These are phyloP conservation scores for Nitzschia sp. DNA, from an alignment of 108 stramenopile genomes.

Conservation along the genomic window DNA sequence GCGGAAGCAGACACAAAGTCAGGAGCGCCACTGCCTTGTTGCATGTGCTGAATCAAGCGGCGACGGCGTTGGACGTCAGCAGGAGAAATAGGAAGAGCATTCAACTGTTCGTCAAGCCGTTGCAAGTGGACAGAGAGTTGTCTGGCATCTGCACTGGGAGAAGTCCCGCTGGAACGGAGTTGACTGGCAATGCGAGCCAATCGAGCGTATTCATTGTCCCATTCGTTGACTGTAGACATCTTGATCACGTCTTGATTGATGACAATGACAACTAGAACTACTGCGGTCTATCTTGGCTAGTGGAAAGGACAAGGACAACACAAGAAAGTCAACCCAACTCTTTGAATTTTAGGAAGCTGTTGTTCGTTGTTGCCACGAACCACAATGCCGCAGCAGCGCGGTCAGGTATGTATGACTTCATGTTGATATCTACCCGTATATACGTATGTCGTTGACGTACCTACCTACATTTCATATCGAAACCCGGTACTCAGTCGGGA, in stretches of 20 bases:
- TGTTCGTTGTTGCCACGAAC: no score
- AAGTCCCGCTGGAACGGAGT: constrained; percentile 43
- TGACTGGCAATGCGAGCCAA: constrained; percentile 77
- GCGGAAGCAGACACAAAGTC: not conserved
- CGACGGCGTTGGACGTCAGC: constrained; percentile 51
- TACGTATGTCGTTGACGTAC: no score
- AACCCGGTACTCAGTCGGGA: no score
- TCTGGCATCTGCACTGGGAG: constrained; percentile 12
- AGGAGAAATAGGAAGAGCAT: constrained; percentile 32
- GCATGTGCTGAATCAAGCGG: constrained; percentile 49
- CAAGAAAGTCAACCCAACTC: no score
- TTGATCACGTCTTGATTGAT: not conserved
- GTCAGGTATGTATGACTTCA: no score
- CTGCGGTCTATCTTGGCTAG: no score
- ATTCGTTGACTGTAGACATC: constrained; percentile 39
- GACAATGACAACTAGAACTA: no score
- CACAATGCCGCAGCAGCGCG: no score
- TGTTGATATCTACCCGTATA: no score
- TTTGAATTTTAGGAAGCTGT: no score
- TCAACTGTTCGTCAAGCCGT: constrained; percentile 38
- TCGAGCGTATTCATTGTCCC: constrained; percentile 89
- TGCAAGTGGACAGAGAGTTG: constrained; percentile 30
- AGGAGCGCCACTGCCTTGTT: constrained; percentile 11
- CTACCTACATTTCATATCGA: no score
- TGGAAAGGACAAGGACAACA: no score